Percentiles rank a stretch among this genome's conserved stretches.
These are phyloP conservation scores for Pulveroboletus ravenelii DNA, from an alignment of 768 basidiomycete species.

Conservation along the genomic window DNA sequence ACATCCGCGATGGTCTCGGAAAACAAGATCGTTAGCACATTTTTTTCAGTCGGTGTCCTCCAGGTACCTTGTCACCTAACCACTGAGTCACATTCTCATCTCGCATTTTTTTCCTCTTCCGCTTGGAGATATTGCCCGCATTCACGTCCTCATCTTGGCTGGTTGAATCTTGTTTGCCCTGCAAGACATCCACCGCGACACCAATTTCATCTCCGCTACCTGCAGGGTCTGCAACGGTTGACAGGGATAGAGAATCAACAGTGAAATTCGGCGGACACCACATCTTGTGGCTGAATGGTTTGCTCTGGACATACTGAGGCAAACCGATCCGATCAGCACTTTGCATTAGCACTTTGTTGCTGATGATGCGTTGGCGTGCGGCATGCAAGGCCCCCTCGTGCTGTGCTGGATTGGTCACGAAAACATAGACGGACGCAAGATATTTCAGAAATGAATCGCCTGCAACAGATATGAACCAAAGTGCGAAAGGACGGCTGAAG, in stretches of 20 bases:
- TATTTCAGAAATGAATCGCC: slow-evolving; percentile 86
- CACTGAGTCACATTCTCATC: slow-evolving; percentile 45
- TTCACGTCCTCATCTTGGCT: slow-evolving; percentile 10
- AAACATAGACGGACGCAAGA: slow-evolving; percentile 67
- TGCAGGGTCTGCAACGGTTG: slow-evolving; percentile 18
- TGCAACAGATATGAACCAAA: slow-evolving; percentile 12
- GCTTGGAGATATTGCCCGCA: slow-evolving; percentile 25
- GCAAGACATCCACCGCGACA: slow-evolving; percentile 7
- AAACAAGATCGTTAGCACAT: slow-evolving; percentile 11
- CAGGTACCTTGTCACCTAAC: slow-evolving; percentile 72
- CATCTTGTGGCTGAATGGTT: slow-evolving; percentile 58
- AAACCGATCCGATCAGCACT: slow-evolving; percentile 56
- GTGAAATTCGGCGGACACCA: slow-evolving; percentile 57
- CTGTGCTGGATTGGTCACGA: slow-evolving; percentile 59
- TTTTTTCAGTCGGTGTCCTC: neutral
- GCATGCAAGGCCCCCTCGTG: slow-evolving; percentile 67
- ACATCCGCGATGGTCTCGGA: slow-evolving; percentile 76
- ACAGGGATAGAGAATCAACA: slow-evolving; percentile 20
- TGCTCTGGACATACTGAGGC: slow-evolving; percentile 69
- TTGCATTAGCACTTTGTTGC: slow-evolving; percentile 61
- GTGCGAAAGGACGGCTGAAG: slow-evolving; percentile 19
- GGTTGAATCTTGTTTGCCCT: slow-evolving; percentile 9
- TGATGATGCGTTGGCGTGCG: slow-evolving; percentile 65
- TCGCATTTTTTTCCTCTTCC: slow-evolving; percentile 39
- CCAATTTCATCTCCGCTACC: slow-evolving; percentile 30